phyloP scores from a whole-genome alignment of 768 basidiomycete genomes.

The Auriculariales sp. region DNA sequence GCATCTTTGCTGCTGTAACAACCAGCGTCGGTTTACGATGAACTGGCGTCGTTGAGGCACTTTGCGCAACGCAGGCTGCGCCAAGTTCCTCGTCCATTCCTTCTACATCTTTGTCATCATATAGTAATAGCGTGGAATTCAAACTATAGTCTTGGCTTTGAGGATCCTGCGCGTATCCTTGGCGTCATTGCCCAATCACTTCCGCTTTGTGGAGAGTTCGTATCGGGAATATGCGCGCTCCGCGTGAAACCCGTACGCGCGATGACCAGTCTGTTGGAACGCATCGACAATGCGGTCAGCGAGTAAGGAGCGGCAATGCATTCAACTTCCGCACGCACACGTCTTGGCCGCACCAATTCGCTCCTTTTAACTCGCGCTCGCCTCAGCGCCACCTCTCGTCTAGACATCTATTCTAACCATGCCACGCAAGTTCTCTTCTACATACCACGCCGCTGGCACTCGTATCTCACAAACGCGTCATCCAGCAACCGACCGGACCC shows the following conservation, averaged over 20 bases:
- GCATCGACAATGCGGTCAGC: background rate
- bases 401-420: background rate
- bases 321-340: no score
- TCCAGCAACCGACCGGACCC: slow-evolving; percentile 25
- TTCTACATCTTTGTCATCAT: background rate
- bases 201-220: no score
- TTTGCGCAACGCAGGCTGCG: background rate
- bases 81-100: background rate
- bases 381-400: slow-evolving; percentile 3
- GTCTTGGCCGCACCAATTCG: no score
- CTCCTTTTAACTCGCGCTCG: slow-evolving; percentile 1
- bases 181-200: no score
- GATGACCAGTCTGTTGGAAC: background rate
- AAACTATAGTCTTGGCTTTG: background rate
- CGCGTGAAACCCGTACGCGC: background rate
- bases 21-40: background rate
- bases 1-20: background rate
- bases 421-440: background rate
- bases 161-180: no score
- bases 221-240: background rate
- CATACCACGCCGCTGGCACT: background rate
- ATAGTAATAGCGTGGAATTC: background rate
- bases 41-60: background rate
- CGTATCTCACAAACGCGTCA: background rate
- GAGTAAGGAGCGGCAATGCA: no score